Base-by-base conservation (phyloP, 495 filamentous ascomycete species). In the Talaromyces adpressus region DNA sequence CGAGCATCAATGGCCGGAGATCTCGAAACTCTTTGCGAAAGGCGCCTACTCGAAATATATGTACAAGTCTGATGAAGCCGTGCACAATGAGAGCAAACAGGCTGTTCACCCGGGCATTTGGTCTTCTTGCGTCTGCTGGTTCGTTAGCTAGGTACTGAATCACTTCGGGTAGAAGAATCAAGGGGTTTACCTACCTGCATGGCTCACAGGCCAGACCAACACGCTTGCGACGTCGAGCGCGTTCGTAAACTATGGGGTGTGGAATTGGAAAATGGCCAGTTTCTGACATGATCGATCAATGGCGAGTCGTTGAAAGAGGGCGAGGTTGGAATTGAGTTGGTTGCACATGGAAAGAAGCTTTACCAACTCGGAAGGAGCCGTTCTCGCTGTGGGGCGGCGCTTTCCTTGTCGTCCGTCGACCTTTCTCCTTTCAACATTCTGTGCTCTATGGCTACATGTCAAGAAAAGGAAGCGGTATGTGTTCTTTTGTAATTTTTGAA, bases 21-120 rank as follows among this genome's bases (percentile, higher is more conserved):
- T 12, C 36, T 29, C 20, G 59, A 61, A 6, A 25, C 34, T 47
- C 59, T 41, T 20, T 20, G 59, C 16, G 63, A 67, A 16, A 73
- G 70, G 32, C 74, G 71, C n/a, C 73, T 63, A 36, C 78, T 77
- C 29, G 73, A 73, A 11, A 74, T 74, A 62, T 81, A 82, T 6
- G 68, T 47, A 58, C 79, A 82, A 61, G 63, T 64, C 62, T 82
- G 79, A 4, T 69, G 68, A 39, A 82, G 65, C 57, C 79, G 71
- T 18, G 75, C 67, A 67, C 79, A 82, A 30, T 79, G 67, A 2
- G 79, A 81, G 62, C 79, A 82, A 27, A 75, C 63, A 4, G 79
- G 79, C 41, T 80, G 79, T 64, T 81, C 79, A 23, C 79, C 79
- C 4, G 77, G 75, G 39, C 79, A 82, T 72, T 75, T 77, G 20